Conservation (phyloP, 208 protist genomes). For the Acanthamoeba sp. region DNA sequence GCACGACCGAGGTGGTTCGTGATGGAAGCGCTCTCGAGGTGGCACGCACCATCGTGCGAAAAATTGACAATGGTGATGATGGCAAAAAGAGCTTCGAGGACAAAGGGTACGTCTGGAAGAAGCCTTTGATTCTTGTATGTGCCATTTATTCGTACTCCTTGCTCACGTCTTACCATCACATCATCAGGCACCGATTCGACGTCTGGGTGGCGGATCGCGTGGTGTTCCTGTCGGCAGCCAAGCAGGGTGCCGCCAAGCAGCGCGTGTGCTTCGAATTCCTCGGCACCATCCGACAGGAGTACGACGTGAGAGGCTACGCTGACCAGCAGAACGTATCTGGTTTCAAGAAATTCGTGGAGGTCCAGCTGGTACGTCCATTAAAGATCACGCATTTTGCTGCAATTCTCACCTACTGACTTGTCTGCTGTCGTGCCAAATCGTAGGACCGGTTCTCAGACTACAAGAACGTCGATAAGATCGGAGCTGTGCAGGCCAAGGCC, state of each 20-base stretch:
- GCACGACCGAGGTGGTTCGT: constrained; percentile 42
- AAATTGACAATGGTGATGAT: constrained; percentile 52
- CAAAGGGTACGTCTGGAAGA: constrained; percentile 32
- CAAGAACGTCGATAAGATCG: constrained; percentile 58
- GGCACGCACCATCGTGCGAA: constrained; percentile 49
- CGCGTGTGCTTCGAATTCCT: constrained; percentile 60
- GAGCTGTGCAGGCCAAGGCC: constrained; percentile 38
- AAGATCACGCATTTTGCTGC: not conserved
- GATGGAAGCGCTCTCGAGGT: constrained; percentile 47
- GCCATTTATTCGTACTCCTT: no score
- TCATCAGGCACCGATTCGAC: constrained; percentile 4
- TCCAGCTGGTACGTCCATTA: constrained; percentile 5
- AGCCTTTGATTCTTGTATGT: no score
- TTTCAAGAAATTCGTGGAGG: constrained; percentile 41
- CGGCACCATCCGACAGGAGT: constrained; percentile 38
- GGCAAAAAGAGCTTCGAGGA: constrained; percentile 62
- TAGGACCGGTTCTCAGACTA: constrained; percentile 47
- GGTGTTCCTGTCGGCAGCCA: constrained; percentile 5
- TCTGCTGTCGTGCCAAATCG: not conserved
- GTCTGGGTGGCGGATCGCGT: constrained; percentile 43
- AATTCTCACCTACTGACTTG: not conserved
- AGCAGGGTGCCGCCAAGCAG: constrained; percentile 45
- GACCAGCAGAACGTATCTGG: not conserved
- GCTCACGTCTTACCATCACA: no score
- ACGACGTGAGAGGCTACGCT: constrained; percentile 18